Conservation (phyloP, 2,329 filamentous ascomycete genomes). For the Anthostomella pinea region DNA sequence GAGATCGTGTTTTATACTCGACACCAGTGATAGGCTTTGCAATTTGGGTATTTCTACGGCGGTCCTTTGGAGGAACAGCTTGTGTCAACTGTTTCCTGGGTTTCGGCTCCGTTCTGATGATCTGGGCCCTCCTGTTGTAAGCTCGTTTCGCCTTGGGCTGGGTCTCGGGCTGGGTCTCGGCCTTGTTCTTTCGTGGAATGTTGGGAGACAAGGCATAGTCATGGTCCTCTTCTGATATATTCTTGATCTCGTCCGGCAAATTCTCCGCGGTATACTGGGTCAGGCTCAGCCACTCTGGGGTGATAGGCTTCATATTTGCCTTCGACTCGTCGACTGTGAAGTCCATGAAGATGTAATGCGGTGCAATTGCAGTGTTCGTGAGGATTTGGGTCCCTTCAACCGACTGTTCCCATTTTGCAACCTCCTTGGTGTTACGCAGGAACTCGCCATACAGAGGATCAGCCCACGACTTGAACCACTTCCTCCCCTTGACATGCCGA, state of each 20-base stretch:
- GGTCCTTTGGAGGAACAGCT: slow-evolving; percentile 1
- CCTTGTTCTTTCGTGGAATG: slow-evolving; percentile 7
- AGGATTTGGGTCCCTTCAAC: slow-evolving; percentile 33
- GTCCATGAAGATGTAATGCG: slow-evolving; percentile 40
- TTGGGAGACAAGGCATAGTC: slow-evolving; percentile 21
- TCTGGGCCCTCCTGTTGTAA: slow-evolving; percentile 4
- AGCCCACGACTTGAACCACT: slow-evolving; percentile 16
- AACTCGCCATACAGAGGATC: slow-evolving; percentile 26
- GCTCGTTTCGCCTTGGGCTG: slow-evolving; percentile 1
- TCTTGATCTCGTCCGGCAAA: slow-evolving; percentile 40
- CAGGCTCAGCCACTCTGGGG: slow-evolving; percentile 36
- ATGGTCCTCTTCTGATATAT: slow-evolving; percentile 30
- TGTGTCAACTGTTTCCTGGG: too few relatives aligned
- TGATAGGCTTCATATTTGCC: slow-evolving; percentile 23
- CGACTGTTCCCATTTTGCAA: slow-evolving; percentile 46
- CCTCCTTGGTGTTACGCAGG: slow-evolving; percentile 32
- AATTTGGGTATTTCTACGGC: not conserved
- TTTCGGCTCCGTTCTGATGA: slow-evolving; percentile 3
- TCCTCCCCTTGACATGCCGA: slow-evolving; percentile 11
- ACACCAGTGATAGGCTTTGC: slow-evolving; percentile 15
- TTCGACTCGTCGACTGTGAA: slow-evolving; percentile 26
- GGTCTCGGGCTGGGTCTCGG: too few relatives aligned
- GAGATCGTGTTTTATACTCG: slow-evolving; percentile 30
- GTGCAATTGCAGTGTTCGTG: slow-evolving; percentile 31
- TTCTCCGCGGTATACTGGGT: slow-evolving; percentile 41